Conservation (phyloP, 305 asterid species). For the Striga hermonthica region DNA sequence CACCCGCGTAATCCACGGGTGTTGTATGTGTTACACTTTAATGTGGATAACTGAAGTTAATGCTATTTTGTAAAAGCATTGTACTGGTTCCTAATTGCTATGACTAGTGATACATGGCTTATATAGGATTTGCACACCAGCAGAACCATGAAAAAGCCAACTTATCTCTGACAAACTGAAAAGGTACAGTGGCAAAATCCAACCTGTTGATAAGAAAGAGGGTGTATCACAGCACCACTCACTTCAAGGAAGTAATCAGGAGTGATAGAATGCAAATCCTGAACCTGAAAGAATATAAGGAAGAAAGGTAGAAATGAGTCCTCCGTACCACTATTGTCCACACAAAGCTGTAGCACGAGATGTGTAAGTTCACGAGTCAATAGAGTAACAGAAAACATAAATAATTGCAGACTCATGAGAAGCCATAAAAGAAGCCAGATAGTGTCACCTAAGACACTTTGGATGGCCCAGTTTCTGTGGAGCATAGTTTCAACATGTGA, state of each 20-base stretch:
- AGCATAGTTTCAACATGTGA: slow-evolving; percentile 17
- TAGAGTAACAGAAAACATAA: slow-evolving; percentile 13
- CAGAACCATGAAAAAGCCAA: slow-evolving; percentile 16
- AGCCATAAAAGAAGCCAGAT: slow-evolving; percentile 13
- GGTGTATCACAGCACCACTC: slow-evolving; percentile 98
- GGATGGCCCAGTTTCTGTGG: slow-evolving; percentile 1
- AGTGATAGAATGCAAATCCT: slow-evolving; percentile 89
- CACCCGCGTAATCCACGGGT: too few relatives aligned
- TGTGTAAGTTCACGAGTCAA: slow-evolving; percentile 18
- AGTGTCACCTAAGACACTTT: slow-evolving; percentile 11
- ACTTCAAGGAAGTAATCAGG: slow-evolving; percentile 94
- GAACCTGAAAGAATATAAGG: slow-evolving; percentile 65
- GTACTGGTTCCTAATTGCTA: not conserved
- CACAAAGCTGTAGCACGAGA: slow-evolving; percentile 19
- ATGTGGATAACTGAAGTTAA: not conserved
- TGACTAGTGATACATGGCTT: not conserved
- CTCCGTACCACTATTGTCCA: slow-evolving; percentile 2
- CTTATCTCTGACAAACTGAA: slow-evolving; percentile 11
- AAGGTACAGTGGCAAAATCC: slow-evolving; percentile 25
- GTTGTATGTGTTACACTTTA: not conserved
- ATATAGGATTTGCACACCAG: slow-evolving; percentile 18
- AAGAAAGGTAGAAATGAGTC: slow-evolving; percentile 17
- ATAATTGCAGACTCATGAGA: not conserved
- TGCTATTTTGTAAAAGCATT: not conserved
- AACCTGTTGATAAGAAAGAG: slow-evolving; percentile 99